Evolutionary conservation across 345 rosid species (phyloP), one percentile per base, ranked within the genome.

Genomic region (Brassica incana): DNA sequence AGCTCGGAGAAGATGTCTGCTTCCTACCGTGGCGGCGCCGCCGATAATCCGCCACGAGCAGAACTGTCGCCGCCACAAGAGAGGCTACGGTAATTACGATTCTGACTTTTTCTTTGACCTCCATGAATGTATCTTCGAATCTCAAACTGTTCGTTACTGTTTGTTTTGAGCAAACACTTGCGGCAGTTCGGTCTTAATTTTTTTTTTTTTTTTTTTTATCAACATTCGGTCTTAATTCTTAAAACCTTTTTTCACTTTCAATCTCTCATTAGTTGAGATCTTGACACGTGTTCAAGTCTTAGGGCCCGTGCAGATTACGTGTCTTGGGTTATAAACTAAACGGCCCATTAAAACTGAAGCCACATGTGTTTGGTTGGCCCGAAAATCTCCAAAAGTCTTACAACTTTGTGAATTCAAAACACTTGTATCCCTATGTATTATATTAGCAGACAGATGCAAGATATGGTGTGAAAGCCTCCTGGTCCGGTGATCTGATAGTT

Each of bases 71-170:
- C 52, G 84, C 85, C 0, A 90, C 89, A 12, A 91, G 72, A 12
- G 95, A 90, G 12, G 85, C 88, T 10, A 88, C 61, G 0, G 88
- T 56, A 33, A 92, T 23, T 63, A 78, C 85, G 29, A 91, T 35
- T 80, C 43, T 85, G 75, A 89, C 66, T 82, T 79, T 87, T 25
- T 82, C 82, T 60, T 6, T 81, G 65, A 72, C 45, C 50, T 87
- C 90, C 96, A 87, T 79, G 5, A 36, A 2, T 84, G 60, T 62
- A 32, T 14, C 10, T 60, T 29, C 11, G 11, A 2, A 32, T 43
- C 38, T 54, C 16, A 72, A 58, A 65, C 27, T 48, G 62, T 65
- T 65, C 76, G 45, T 61, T 29, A 63, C 36, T 68, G 38, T 59
- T 67, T 43, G 15, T 27, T 61, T 30, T 45, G 72, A 58, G 23